Conservation (phyloP, 352 stramenopile genomes). For the Phytophthora ramorum region DNA sequence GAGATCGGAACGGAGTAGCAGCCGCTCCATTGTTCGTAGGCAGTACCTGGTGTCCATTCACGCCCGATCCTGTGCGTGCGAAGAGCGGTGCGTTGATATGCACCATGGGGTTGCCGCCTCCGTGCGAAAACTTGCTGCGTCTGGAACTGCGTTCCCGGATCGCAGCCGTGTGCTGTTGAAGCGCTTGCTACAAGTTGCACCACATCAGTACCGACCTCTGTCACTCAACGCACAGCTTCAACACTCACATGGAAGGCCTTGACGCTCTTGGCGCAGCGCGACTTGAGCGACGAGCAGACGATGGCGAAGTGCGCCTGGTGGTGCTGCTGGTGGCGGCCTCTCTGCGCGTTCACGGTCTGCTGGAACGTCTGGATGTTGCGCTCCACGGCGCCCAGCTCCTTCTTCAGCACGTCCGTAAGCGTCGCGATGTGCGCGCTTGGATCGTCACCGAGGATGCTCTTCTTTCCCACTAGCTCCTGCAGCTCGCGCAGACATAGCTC, state of each 20-base stretch:
- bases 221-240: not conserved
- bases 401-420: slow-evolving; percentile 83
- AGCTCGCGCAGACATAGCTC: slow-evolving; percentile 83
- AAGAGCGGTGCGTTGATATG: slow-evolving; percentile 86
- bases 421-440: slow-evolving; percentile 76
- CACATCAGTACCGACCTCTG: slow-evolving; percentile 11
- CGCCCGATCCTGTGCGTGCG: slow-evolving; percentile 44
- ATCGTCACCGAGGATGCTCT: slow-evolving; percentile 83
- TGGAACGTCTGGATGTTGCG: slow-evolving; percentile 77
- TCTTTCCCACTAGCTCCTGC: slow-evolving; percentile 73
- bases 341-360: slow-evolving; percentile 57
- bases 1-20: slow-evolving; percentile 32
- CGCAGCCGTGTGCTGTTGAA: slow-evolving; percentile 67
- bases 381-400: slow-evolving; percentile 67
- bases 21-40: slow-evolving; percentile 28
- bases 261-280: slow-evolving; percentile 80
- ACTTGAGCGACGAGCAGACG: slow-evolving; percentile 82
- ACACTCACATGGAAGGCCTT: slow-evolving; percentile 78
- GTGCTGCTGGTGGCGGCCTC: slow-evolving; percentile 64
- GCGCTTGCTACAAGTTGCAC: slow-evolving; percentile 48
- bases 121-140: slow-evolving; percentile 84
- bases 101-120: slow-evolving; percentile 74
- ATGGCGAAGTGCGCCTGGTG: slow-evolving; percentile 85
- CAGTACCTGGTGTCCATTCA: slow-evolving; percentile 28
- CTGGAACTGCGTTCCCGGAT: slow-evolving; percentile 81